These are phyloP conservation scores for Leishmania tarentolae DNA, from an alignment of 208 protist genomes.

Conservation along the genomic window DNA sequence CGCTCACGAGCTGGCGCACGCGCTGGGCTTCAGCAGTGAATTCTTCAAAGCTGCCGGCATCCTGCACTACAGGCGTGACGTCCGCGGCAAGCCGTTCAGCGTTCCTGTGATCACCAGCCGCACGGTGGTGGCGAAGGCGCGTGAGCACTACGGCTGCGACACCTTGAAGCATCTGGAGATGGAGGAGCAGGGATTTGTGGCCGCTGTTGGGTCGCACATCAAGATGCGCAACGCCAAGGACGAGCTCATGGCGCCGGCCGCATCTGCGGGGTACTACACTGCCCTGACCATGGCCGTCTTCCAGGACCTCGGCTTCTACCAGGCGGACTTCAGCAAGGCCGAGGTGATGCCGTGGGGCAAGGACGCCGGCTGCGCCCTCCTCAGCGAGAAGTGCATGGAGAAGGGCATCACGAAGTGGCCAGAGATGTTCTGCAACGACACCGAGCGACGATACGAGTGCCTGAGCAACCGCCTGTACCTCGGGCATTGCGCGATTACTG, in stretches of 20 bases:
- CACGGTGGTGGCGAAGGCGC: slow-evolving; percentile 36
- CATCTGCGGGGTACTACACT: slow-evolving; percentile 46
- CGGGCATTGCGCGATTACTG: neutral
- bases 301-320: slow-evolving; percentile 82
- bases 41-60: slow-evolving; percentile 26
- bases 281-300: slow-evolving; percentile 83
- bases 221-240: slow-evolving; percentile 76
- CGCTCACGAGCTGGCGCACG: slow-evolving; percentile 86
- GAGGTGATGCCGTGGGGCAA: slow-evolving; percentile 76
- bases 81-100: slow-evolving; percentile 40
- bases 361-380: slow-evolving; percentile 56
- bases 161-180: slow-evolving; percentile 65
- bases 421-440: slow-evolving; percentile 52
- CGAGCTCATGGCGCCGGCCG: slow-evolving; percentile 78
- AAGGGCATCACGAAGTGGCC: slow-evolving; percentile 35
- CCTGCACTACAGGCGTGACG: neutral
- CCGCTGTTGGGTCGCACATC: slow-evolving; percentile 77
- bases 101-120: slow-evolving; percentile 37
- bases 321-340: slow-evolving; percentile 59
- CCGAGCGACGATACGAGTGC: neutral
- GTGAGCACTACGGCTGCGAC: slow-evolving; percentile 71
- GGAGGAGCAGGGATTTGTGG: slow-evolving; percentile 63
- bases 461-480: too few species aligned
- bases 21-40: slow-evolving; percentile 62
- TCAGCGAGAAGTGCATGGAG: slow-evolving; percentile 46